phyloP scores from a whole-genome alignment of 2,329 filamentous ascomycete species.

The Colletotrichum liriopes region DNA sequence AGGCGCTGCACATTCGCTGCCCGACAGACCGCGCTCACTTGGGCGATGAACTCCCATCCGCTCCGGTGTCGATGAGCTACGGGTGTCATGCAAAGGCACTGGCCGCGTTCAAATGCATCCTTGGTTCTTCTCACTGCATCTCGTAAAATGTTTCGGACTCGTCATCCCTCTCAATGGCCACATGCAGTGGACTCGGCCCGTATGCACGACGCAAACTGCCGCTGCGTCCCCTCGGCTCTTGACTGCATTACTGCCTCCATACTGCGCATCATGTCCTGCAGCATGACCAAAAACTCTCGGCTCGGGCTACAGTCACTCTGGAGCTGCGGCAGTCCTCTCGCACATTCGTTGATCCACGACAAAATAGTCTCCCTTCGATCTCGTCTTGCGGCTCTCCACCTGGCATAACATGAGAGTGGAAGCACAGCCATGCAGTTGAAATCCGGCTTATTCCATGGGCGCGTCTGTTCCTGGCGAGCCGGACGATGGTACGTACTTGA shows the following conservation, averaged over 20 bases:
- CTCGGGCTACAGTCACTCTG: slow-evolving; percentile 1
- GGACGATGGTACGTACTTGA: slow-evolving; percentile 3
- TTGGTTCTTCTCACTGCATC: background rate
- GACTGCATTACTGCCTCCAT: slow-evolving; percentile 6
- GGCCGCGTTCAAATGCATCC: background rate
- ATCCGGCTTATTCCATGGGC: background rate
- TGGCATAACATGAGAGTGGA: slow-evolving; percentile 9
- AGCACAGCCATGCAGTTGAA: slow-evolving; percentile 10
- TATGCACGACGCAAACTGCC: slow-evolving; percentile 20
- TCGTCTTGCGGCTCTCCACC: slow-evolving; percentile 24
- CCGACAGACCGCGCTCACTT: background rate
- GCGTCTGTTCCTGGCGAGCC: slow-evolving; percentile 6
- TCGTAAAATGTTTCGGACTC: slow-evolving; percentile 27
- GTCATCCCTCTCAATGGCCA: slow-evolving; percentile 13
- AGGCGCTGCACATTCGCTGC: background rate
- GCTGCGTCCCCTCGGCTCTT: slow-evolving; percentile 18
- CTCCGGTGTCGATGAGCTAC: background rate
- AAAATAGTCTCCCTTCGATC: background rate
- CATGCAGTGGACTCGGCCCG: slow-evolving; percentile 10
- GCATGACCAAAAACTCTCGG: background rate
- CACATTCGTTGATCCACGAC: slow-evolving; percentile 5
- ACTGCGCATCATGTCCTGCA: slow-evolving; percentile 10
- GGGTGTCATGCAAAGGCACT: background rate
- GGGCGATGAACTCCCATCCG: background rate
- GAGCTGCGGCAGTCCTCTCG: background rate